Evolutionary conservation across 2,329 filamentous ascomycete genomes (phyloP), one percentile per base, ranked within the genome.

Genomic region (Chrysoporthe deuterocubensis): DNA sequence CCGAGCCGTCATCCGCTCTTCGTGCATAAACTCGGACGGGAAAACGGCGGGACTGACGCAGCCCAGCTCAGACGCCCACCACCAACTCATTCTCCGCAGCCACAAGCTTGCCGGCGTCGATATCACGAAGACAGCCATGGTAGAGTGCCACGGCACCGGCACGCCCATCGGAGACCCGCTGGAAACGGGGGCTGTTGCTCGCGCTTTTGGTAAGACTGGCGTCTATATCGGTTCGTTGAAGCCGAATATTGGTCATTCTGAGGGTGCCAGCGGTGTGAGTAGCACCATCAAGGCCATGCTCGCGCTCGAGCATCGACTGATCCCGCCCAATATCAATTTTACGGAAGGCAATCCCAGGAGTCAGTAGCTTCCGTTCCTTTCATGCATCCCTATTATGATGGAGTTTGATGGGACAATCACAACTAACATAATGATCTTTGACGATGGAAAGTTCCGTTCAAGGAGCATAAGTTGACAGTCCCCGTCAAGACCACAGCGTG

Each of bases 231-330:
- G 76, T 26, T 76, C 74, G 13, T 71, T 78, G 63, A 65, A 69
- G 44, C 61, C 61, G 8, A 63, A 63, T 42, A 66, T 82, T 16
- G 83, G 83, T 0, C 84, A 86, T 68, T 71, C 73, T 0, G 83
- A 84, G 70, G 79, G 76, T 0, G 81, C 82, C 0, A 78, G 79
- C 1, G 84, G 82, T 0, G 62, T 85, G 0, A 76, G 76, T 0
- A 76, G 76, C 0, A 32, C 85, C 1, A 77, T 86, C 21, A 86
- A 86, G 66, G 74, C 74, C 16, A 72, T 81, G 1, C 61, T 84
- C 14, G 76, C 78, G 0, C 67, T 84, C 0, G 81, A 84, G 67
- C 73, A 78, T 6, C 71, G 71, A 0, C 75, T 69, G 2, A 82
- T 83, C 13, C 80, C 78, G 0, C 80, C 79, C 0, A 81, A 77